These are phyloP conservation scores for Wallacemonas collosoma DNA, from an alignment of 208 protist genomes.

Conservation along the genomic window DNA sequence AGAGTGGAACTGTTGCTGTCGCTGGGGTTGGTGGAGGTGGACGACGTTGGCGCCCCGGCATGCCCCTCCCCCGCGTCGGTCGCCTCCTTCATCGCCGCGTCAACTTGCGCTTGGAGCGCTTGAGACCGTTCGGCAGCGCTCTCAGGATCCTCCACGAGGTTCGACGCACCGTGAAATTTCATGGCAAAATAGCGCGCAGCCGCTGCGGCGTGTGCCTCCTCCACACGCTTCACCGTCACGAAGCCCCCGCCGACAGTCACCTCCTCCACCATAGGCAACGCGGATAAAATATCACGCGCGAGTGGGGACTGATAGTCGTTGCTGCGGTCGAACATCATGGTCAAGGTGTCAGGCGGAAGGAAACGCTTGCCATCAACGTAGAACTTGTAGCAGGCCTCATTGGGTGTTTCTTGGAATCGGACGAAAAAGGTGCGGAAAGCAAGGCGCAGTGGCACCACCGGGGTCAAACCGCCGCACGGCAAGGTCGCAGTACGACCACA, in stretches of 20 bases:
- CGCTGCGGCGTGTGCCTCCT: conserved; percentile 50
- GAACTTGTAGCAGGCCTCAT: conserved; percentile 87
- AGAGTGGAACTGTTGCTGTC: too few species aligned
- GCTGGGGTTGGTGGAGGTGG: too few species aligned
- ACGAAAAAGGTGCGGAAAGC: conserved; percentile 55
- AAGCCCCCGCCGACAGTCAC: conserved; percentile 78
- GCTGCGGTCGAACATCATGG: conserved; percentile 75
- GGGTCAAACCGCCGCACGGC: not conserved
- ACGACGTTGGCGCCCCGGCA: too few species aligned
- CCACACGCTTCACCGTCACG: conserved; percentile 81
- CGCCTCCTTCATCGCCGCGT: conserved; percentile 23
- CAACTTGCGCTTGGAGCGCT: conserved; percentile 52
- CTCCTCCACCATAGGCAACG: conserved; percentile 89
- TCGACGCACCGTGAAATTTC: conserved; percentile 40
- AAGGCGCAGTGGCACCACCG: not conserved
- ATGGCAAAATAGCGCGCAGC: conserved; percentile 71
- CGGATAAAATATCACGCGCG: conserved; percentile 62
- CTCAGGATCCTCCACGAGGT: conserved; percentile 21
- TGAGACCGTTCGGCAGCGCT: conserved; percentile 40
- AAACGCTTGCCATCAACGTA: conserved; percentile 66
- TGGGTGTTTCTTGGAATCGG: conserved; percentile 81
- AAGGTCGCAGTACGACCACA: not conserved
- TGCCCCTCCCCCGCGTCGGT: too few species aligned
- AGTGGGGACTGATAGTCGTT: conserved; percentile 83
- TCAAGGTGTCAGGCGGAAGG: conserved; percentile 47